Evolutionary conservation across 257 asterid species (phyloP).

Genomic region (Oldenlandia corymbosa): DNA sequence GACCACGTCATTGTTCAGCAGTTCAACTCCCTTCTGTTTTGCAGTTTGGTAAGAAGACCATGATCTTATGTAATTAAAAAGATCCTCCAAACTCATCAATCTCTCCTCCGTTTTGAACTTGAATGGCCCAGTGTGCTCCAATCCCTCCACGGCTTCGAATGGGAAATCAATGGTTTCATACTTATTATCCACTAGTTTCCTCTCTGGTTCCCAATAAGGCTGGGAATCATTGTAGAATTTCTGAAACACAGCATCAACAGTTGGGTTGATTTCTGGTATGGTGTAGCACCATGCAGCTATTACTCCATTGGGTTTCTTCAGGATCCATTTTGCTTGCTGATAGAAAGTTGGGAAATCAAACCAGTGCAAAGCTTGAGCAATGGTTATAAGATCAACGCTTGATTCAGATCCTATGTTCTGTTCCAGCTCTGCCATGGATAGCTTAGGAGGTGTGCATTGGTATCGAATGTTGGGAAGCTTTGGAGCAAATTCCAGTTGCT

Average conservation of each 20-base stretch:
- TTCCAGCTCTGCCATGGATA: slow-evolving; percentile 42
- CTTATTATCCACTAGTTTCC: slow-evolving; percentile 37
- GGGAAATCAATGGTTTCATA: slow-evolving; percentile 59
- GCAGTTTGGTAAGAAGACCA: slow-evolving; percentile 4
- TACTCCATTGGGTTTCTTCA: slow-evolving; percentile 7
- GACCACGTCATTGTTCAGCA: slow-evolving; percentile 37
- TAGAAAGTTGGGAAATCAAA: slow-evolving; percentile 2
- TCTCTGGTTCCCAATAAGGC: slow-evolving; percentile 45
- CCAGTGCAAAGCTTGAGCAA: slow-evolving; percentile 7
- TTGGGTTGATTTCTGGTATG: background rate
- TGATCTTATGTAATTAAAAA: slow-evolving; percentile 29
- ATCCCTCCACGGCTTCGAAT: slow-evolving; percentile 48
- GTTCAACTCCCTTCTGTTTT: background rate
- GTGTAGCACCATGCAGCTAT: slow-evolving; percentile 5
- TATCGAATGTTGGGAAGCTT: slow-evolving; percentile 48
- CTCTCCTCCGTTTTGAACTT: slow-evolving; percentile 47
- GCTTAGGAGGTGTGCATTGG: slow-evolving; percentile 42
- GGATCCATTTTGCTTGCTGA: background rate
- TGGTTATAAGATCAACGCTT: slow-evolving; percentile 27
- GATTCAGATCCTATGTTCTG: slow-evolving; percentile 28
- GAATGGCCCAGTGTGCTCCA: slow-evolving; percentile 44
- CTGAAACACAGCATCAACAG: background rate
- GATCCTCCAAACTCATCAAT: slow-evolving; percentile 49
- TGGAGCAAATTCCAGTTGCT: slow-evolving; percentile 53
- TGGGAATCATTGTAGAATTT: background rate